Percentiles rank a stretch among this genome's conserved stretches.
These are phyloP conservation scores for Ganoderma resinaceum DNA, from an alignment of 1,284 basidiomycete species.

Conservation along the genomic window DNA sequence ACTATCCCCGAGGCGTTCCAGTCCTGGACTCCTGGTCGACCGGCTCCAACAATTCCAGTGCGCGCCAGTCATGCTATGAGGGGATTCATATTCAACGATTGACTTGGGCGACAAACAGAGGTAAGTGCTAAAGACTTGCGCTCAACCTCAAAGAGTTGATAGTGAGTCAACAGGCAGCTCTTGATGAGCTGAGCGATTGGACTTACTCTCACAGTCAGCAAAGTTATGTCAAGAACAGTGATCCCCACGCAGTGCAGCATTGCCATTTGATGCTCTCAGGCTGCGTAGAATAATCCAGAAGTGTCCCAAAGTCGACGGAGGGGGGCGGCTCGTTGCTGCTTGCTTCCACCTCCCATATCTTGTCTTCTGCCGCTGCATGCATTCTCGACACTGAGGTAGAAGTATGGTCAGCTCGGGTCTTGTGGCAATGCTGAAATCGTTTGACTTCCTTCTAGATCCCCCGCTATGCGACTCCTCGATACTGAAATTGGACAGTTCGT, in stretches of 20 bases:
- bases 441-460: neutral
- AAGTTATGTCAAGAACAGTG: too few relatives aligned
- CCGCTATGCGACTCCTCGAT: neutral
- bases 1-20: neutral
- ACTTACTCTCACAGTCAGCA: too few relatives aligned
- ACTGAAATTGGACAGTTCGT: neutral
- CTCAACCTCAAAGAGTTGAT: too few relatives aligned
- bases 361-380: neutral
- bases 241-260: too few relatives aligned
- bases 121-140: too few relatives aligned
- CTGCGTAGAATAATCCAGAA: neutral
- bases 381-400: neutral
- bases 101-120: too few relatives aligned
- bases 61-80: too few relatives aligned
- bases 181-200: too few relatives aligned
- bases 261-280: neutral
- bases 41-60: too few relatives aligned
- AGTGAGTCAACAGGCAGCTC: too few relatives aligned
- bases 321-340: neutral
- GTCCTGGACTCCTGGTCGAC: too few relatives aligned
- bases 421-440: neutral
- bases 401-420: neutral
- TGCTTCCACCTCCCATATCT: neutral
- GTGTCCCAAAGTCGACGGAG: neutral
- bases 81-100: too few relatives aligned